These are phyloP conservation scores for Fraxinus dipetala DNA, from an alignment of 305 asterid genomes.

Conservation along the genomic window DNA sequence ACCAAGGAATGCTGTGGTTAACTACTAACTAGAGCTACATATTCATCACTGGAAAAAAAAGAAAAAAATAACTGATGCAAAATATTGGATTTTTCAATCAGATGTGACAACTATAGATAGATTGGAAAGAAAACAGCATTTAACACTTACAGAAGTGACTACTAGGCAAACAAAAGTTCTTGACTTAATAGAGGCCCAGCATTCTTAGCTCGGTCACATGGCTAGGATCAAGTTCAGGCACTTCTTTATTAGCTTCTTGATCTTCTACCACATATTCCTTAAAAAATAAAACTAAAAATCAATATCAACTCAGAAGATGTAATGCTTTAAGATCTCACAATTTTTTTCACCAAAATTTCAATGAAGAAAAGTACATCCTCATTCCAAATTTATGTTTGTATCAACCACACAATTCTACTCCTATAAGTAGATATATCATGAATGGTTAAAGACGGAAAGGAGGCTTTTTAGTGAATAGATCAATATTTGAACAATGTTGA, in stretches of 20 bases:
- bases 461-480: neutral
- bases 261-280: constrained; percentile 96
- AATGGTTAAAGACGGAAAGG: neutral
- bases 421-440: neutral
- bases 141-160: neutral
- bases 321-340: neutral
- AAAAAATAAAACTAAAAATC: constrained; percentile 6
- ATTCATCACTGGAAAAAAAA: neutral
- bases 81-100: neutral
- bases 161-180: neutral
- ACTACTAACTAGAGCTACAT: neutral
- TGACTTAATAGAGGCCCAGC: constrained; percentile 52
- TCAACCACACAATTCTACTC: neutral
- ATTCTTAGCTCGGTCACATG: constrained; percentile 53
- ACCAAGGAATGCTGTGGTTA: neutral
- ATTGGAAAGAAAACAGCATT: neutral
- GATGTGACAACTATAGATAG: neutral
- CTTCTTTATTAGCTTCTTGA: constrained; percentile 61
- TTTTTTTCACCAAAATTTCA: neutral
- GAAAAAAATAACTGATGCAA: neutral
- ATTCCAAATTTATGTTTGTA: neutral
- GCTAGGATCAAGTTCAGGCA: constrained; percentile 48
- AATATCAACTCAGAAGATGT: neutral
- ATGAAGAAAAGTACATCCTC: neutral
- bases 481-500: neutral